Conservation (phyloP, 2,329 filamentous ascomycete genomes). For the Nemania sp. region DNA sequence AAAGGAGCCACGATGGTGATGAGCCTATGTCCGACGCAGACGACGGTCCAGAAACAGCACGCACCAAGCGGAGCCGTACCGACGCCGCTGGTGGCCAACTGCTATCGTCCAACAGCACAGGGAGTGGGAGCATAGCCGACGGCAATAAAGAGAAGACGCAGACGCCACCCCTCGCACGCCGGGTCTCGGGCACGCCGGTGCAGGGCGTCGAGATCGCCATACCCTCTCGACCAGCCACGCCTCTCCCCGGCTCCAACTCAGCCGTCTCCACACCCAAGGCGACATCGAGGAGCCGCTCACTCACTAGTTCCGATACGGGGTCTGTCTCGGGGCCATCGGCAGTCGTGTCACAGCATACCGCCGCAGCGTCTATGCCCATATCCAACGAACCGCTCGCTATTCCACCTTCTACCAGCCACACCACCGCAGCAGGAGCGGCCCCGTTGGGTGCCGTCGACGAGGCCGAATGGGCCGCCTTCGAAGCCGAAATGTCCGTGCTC, state of each 20-base stretch:
- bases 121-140: slow-evolving; percentile 9
- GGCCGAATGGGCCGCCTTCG: slow-evolving; percentile 83
- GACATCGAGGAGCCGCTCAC: slow-evolving; percentile 42
- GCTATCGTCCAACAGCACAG: background rate
- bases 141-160: slow-evolving; percentile 32
- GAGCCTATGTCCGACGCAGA: slow-evolving; percentile 40
- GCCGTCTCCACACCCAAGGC: slow-evolving; percentile 49
- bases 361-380: slow-evolving; percentile 26
- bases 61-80: slow-evolving; percentile 52
- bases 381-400: slow-evolving; percentile 30
- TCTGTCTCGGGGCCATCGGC: slow-evolving; percentile 13
- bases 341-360: slow-evolving; percentile 6
- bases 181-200: slow-evolving; percentile 55
- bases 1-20: slow-evolving; percentile 33
- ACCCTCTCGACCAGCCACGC: slow-evolving; percentile 65
- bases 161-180: slow-evolving; percentile 49
- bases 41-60: slow-evolving; percentile 35
- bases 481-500: slow-evolving; percentile 71
- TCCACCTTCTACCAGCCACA: slow-evolving; percentile 13
- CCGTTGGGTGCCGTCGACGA: slow-evolving; percentile 58
- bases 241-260: slow-evolving; percentile 48
- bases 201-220: slow-evolving; percentile 65
- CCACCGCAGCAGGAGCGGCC: background rate
- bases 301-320: slow-evolving; percentile 36
- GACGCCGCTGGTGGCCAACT: slow-evolving; percentile 33